Percentiles rank a stretch among this genome's conserved stretches.
phyloP scores from a whole-genome alignment of 805 yeast genomes.

The Spathaspora girioi region DNA sequence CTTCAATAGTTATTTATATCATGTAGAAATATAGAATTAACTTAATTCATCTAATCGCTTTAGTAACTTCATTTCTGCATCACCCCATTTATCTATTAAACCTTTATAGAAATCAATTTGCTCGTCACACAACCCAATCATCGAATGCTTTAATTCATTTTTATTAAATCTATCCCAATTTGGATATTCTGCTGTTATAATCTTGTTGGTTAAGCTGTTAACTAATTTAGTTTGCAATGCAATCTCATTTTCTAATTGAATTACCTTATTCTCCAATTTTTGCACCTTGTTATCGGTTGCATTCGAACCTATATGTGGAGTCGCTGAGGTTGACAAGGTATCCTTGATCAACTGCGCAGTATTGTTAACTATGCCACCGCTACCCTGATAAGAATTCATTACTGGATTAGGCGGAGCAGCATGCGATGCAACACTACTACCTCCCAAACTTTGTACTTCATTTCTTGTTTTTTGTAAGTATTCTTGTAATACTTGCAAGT shows the following conservation, averaged over 20 bases:
- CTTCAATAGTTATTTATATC: no score
- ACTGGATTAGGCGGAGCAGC: conserved; percentile 31
- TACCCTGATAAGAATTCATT: conserved; percentile 13
- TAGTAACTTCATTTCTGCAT: conserved; percentile 38
- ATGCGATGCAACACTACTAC: conserved; percentile 6
- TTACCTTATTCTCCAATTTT: conserved; percentile 39
- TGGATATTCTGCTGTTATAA: conserved; percentile 49
- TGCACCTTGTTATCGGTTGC: conserved; percentile 42
- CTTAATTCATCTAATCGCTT: conserved; percentile 22
- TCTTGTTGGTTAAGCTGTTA: conserved; percentile 42
- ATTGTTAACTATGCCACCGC: conserved; percentile 36
- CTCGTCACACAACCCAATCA: conserved; percentile 69
- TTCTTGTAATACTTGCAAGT: conserved; percentile 79
- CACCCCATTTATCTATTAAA: conserved; percentile 68
- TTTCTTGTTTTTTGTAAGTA: conserved; percentile 67
- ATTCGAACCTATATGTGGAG: conserved; percentile 36
- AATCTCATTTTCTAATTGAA: conserved; percentile 44
- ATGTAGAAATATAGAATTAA: conserved; percentile 1
- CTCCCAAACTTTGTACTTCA: conserved; percentile 47
- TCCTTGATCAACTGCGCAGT: conserved; percentile 47
- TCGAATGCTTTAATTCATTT: conserved; percentile 67
- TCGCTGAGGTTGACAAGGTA: conserved; percentile 47
- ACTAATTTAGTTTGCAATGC: conserved; percentile 41
- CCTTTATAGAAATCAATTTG: conserved; percentile 71
- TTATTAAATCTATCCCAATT: conserved; percentile 80